phyloP scores from a whole-genome alignment of 371 early-diverging fungal species.

The Mortierella sp. region DNA sequence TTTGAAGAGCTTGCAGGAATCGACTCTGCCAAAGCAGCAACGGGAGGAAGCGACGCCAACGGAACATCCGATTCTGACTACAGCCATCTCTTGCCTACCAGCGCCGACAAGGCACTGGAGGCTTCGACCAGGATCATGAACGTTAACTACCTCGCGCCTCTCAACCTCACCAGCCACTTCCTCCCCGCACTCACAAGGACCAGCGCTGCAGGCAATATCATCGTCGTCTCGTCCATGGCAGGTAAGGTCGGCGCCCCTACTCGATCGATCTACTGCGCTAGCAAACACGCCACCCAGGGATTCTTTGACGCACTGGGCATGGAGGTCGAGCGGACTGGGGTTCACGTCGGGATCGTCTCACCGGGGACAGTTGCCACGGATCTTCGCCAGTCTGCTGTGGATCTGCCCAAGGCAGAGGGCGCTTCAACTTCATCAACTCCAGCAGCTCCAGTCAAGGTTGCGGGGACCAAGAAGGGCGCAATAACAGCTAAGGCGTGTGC shows the following conservation, averaged over 20 bases:
- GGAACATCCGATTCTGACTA: conserved; percentile 1
- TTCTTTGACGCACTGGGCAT: conserved; percentile 89
- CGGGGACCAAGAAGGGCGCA: conserved; percentile 75
- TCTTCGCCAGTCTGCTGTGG: conserved; percentile 80
- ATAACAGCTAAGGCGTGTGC: conserved; percentile 75
- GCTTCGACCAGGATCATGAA: conserved; percentile 50
- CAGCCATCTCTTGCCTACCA: conserved; percentile 29
- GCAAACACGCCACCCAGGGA: conserved; percentile 89
- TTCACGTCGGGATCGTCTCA: conserved; percentile 78
- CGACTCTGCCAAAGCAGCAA: conserved; percentile 12
- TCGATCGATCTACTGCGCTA: conserved; percentile 83
- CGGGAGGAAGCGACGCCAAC: not conserved
- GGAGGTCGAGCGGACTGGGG: conserved; percentile 71
- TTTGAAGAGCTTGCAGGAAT: conserved; percentile 72
- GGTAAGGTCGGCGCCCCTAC: conserved; percentile 88
- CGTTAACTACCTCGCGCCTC: conserved; percentile 79
- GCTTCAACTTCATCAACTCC: conserved; percentile 4
- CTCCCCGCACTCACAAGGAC: conserved; percentile 68
- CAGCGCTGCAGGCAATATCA: conserved; percentile 69
- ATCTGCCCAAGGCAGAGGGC: conserved; percentile 45
- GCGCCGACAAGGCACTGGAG: conserved; percentile 32
- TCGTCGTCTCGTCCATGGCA: conserved; percentile 88
- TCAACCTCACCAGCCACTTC: conserved; percentile 71
- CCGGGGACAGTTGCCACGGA: conserved; percentile 88
- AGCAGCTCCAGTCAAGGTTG: conserved; percentile 27